Base-by-base conservation (phyloP, 768 basidiomycete genomes). In the Tricholoma sp. region DNA sequence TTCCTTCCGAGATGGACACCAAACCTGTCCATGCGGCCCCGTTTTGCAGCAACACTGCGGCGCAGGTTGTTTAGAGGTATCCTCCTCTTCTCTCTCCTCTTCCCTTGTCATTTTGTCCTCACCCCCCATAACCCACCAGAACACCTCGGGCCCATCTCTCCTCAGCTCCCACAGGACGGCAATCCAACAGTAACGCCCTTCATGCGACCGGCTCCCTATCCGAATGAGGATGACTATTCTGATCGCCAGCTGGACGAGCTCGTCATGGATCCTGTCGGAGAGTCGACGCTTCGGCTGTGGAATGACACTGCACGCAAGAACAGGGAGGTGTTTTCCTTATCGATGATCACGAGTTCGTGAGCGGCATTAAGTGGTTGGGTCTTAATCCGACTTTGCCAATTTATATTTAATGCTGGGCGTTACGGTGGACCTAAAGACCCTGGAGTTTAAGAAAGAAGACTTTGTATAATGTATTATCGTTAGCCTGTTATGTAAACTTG, bases 321-420 rank as follows among this genome's bases (percentile, higher is more conserved):
- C 68, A 78, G 91, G 55, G 88, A 90, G 67, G 79, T 94, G 55
- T 96, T 93, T 94, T 94, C 79, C 75, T 94, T 50, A 89, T 90
- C 50, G 90, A 91, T 58, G 82, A 92, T 60, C 84, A 83, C 62
- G 83, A 82, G 1, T 83, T 93, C 50, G 82, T 84, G 10, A 79
- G 79, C 58, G 87, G 86, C 0, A 75, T 83, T 1, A 86, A 89
- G 55, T 93, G 91, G 91, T 74, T 67, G 16, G 85, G 81, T 4
- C 72, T 91, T 37, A 86, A 91, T 70, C 90, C 90, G 3, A 85
- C 87, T 2, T 72, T 93, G 54, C 89, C 89, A 0, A 85, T 92
- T 59, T 93, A 89, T 66, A 84, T 92, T 49, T 92, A 67, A 39
- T n/a, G 37, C 0, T 4, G 37, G 37, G n/a, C 16, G 14, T 39